phyloP scores from a whole-genome alignment of 2,329 filamentous ascomycete species.

The Verticillium dahliae region DNA sequence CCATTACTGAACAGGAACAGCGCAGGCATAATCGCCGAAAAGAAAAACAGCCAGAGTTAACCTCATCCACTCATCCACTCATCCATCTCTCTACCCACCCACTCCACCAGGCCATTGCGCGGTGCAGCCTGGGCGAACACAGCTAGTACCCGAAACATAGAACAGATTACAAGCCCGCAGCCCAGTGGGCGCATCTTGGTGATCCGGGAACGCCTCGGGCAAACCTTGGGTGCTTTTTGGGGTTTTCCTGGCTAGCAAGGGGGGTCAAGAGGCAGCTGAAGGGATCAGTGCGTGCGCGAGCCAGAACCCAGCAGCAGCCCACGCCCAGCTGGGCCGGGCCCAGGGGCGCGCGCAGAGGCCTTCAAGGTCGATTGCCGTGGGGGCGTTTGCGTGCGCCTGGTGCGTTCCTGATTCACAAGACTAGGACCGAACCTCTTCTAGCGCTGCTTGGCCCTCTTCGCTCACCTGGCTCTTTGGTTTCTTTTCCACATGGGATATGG shows the following conservation, averaged over 20 bases:
- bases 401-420: neutral
- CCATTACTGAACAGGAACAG: neutral
- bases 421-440: neutral
- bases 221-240: neutral
- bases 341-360: neutral
- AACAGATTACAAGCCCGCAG: neutral
- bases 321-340: neutral
- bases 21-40: neutral
- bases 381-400: neutral
- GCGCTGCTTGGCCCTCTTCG: neutral
- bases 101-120: neutral
- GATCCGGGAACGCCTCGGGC: neutral
- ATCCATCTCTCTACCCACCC: neutral
- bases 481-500: neutral
- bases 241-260: neutral
- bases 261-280: neutral
- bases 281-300: neutral
- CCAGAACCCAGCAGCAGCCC: neutral
- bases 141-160: neutral
- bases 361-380: neutral
- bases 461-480: neutral
- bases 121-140: neutral
- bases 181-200: neutral
- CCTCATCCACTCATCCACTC: no score
- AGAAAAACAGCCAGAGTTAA: neutral